These are phyloP conservation scores for Alternaria consortialis DNA, from an alignment of 2,329 filamentous ascomycete genomes.

Conservation along the genomic window DNA sequence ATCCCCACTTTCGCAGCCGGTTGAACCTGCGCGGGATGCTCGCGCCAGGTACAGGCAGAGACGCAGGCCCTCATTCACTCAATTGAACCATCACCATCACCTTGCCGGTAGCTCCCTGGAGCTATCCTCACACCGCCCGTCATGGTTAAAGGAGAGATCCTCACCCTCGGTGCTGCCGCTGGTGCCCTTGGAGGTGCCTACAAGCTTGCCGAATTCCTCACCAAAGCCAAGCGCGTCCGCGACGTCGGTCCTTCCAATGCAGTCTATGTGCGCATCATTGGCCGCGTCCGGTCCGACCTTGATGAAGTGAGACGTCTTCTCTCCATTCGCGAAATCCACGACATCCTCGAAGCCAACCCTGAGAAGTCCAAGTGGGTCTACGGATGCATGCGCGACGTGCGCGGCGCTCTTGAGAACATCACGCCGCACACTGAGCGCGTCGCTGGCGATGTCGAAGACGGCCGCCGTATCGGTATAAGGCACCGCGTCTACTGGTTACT, in stretches of 20 bases:
- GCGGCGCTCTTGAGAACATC: slow-evolving; percentile 50
- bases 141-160: slow-evolving; percentile 47
- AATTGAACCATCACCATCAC: slow-evolving; percentile 29
- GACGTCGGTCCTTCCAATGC: slow-evolving; percentile 51
- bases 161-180: slow-evolving; percentile 45
- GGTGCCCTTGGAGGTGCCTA: slow-evolving; percentile 49
- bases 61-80: slow-evolving; percentile 29
- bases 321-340: slow-evolving; percentile 48
- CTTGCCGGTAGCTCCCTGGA: slow-evolving; percentile 18
- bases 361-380: slow-evolving; percentile 52
- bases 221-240: slow-evolving; percentile 47
- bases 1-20: slow-evolving; percentile 28
- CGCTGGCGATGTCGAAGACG: slow-evolving; percentile 43
- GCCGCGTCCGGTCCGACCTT: slow-evolving; percentile 49
- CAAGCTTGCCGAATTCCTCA: slow-evolving; percentile 50
- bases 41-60: slow-evolving; percentile 41
- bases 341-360: slow-evolving; percentile 48
- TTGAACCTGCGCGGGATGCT: slow-evolving; percentile 46
- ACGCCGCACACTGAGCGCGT: slow-evolving; percentile 50
- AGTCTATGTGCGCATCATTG: slow-evolving; percentile 52
- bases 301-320: slow-evolving; percentile 51
- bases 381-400: slow-evolving; percentile 47
- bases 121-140: slow-evolving; percentile 18
- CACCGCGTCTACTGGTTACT: slow-evolving; percentile 51
- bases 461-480: slow-evolving; percentile 47